Percentiles rank a stretch among this genome's conserved stretches.
Conservation (phyloP, 2,329 filamentous ascomycete species). For the Scleromitrula shiraiana region DNA sequence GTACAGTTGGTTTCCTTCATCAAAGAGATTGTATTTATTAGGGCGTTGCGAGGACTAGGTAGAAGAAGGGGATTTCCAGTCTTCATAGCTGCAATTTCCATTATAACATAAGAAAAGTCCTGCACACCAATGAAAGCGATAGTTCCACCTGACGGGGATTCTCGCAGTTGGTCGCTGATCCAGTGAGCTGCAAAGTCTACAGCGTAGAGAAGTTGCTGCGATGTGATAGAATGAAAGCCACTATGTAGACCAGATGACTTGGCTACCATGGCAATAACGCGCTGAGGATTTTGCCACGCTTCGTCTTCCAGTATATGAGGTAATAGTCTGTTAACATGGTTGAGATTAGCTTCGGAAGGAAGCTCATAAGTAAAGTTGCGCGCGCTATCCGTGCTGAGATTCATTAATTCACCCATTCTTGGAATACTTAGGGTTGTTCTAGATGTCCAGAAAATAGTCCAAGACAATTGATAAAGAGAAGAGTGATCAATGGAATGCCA, state of each 20-base stretch:
- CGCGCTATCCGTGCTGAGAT: too few species aligned
- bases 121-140: conserved; percentile 20
- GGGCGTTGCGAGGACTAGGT: conserved; percentile 15
- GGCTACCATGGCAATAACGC: conserved; percentile 13
- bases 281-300: conserved; percentile 7
- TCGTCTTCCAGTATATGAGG: conserved; percentile 15
- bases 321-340: conserved; percentile 6
- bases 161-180: conserved; percentile 10
- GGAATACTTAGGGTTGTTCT: too few species aligned
- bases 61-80: conserved; percentile 14
- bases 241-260: conserved; percentile 6
- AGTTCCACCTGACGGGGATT: neutral
- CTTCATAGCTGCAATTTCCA: conserved; percentile 10
- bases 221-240: conserved; percentile 12
- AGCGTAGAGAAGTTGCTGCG: conserved; percentile 14
- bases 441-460: too few species aligned
- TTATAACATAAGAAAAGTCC: conserved; percentile 20
- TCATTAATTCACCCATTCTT: neutral
- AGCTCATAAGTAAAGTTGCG: neutral
- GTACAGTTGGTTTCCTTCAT: conserved; percentile 13
- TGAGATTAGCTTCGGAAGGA: neutral
- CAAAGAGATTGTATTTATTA: conserved; percentile 15
- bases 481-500: too few species aligned
- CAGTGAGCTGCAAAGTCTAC: conserved; percentile 20
- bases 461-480: too few species aligned